Percentiles rank a stretch among this genome's conserved stretches.
Conservation (phyloP, 2,329 filamentous ascomycete species). For the Trichothecium roseum region DNA sequence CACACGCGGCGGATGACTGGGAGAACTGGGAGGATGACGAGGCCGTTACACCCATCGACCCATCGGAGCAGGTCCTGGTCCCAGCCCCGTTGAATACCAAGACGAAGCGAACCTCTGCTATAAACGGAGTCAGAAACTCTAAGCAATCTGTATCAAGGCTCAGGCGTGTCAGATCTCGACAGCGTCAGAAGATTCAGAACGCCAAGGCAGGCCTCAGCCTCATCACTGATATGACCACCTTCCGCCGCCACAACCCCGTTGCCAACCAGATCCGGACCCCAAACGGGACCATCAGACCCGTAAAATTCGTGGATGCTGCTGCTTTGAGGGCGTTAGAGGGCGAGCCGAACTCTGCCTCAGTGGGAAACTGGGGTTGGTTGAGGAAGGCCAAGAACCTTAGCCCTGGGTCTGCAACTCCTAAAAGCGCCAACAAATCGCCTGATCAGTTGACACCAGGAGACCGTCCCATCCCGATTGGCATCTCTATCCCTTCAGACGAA, state of each 20-base stretch:
- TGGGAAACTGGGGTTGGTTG: slow-evolving; percentile 49
- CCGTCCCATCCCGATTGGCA: slow-evolving; percentile 63
- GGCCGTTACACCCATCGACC: slow-evolving; percentile 26
- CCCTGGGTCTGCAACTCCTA: slow-evolving; percentile 16
- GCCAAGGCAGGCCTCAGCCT: slow-evolving; percentile 54
- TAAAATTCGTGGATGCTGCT: slow-evolving; percentile 47
- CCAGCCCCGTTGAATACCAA: background rate
- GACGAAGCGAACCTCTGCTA: slow-evolving; percentile 7
- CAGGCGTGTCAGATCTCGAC: slow-evolving; percentile 43
- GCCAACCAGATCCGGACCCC: slow-evolving; percentile 18
- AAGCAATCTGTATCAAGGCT: slow-evolving; percentile 20
- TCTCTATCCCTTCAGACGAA: slow-evolving; percentile 46
- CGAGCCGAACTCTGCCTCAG: slow-evolving; percentile 38
- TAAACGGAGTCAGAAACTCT: slow-evolving; percentile 8
- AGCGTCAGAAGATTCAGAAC: slow-evolving; percentile 51
- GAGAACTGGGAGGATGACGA: slow-evolving; percentile 44
- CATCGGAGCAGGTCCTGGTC: slow-evolving; percentile 20
- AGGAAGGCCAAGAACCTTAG: slow-evolving; percentile 27
- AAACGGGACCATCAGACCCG: slow-evolving; percentile 19
- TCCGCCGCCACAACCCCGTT: slow-evolving; percentile 31
- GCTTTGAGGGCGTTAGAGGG: slow-evolving; percentile 51
- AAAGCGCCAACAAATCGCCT: slow-evolving; percentile 10
- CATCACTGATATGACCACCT: slow-evolving; percentile 56
- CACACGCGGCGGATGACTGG: slow-evolving; percentile 30
- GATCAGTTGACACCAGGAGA: slow-evolving; percentile 55